These are phyloP conservation scores for Penicillium expansum DNA, from an alignment of 2,329 filamentous ascomycete genomes.

Conservation along the genomic window DNA sequence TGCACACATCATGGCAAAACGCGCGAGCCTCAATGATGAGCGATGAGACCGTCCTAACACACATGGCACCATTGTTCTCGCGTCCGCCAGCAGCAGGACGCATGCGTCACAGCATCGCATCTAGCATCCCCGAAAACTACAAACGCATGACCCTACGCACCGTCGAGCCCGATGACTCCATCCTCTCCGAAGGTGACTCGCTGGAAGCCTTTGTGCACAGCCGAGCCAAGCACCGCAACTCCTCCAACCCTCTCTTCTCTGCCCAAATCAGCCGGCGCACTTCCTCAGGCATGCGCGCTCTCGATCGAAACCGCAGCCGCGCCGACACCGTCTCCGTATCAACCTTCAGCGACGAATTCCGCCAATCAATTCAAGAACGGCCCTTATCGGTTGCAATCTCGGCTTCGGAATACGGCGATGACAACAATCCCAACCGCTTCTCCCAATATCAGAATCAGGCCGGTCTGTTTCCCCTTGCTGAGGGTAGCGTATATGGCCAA, in stretches of 20 bases:
- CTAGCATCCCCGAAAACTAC: conserved; percentile 26
- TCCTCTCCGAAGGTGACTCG: conserved; percentile 37
- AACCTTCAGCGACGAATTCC: conserved; percentile 31
- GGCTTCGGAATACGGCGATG: conserved; percentile 37
- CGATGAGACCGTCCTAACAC: conserved; percentile 36
- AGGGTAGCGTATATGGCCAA: conserved; percentile 22
- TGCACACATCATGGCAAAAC: conserved; percentile 41
- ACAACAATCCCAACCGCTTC: conserved; percentile 26
- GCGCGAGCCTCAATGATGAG: conserved; percentile 34
- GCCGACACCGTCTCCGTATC: conserved; percentile 37
- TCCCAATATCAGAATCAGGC: conserved; percentile 32
- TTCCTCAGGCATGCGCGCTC: conserved; percentile 34
- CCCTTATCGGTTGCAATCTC: conserved; percentile 36
- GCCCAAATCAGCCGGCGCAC: conserved; percentile 34
- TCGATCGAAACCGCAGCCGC: conserved; percentile 37
- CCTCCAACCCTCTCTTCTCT: conserved; percentile 39
- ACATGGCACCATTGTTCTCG: conserved; percentile 37
- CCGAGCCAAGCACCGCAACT: conserved; percentile 39
- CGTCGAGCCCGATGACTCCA: conserved; percentile 31
- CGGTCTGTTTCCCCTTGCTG: conserved; percentile 20
- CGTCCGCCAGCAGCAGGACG: conserved; percentile 31
- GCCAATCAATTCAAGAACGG: conserved; percentile 32
- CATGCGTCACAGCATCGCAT: conserved; percentile 28
- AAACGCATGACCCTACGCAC: conserved; percentile 33
- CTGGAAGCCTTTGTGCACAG: conserved; percentile 41